Evolutionary conservation across 2,329 filamentous ascomycete genomes (phyloP).

Genomic region (Fusarium virguliforme): DNA sequence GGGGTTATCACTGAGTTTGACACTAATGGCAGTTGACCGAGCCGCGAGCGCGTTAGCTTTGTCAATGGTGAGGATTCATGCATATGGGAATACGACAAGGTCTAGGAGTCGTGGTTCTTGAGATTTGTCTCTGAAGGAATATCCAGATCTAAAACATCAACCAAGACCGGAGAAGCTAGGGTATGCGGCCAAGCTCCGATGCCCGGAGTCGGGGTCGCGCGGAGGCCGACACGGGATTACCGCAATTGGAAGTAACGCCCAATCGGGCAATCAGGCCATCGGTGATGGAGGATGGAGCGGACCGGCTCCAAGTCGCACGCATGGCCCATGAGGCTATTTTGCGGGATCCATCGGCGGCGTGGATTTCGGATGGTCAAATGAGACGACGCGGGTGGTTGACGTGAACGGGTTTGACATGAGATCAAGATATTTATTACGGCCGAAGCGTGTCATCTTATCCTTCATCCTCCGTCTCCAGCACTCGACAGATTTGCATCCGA

Average conservation of each 20-base stretch:
- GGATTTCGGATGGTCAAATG: slow-evolving; percentile 25
- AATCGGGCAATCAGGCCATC: slow-evolving; percentile 42
- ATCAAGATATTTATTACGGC: slow-evolving; percentile 10
- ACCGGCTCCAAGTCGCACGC: slow-evolving; percentile 24
- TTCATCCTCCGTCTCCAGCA: not conserved
- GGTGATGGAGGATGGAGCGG: slow-evolving; percentile 25
- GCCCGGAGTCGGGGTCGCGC: slow-evolving; percentile 42
- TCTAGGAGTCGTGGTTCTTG: not conserved
- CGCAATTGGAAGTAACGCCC: slow-evolving; percentile 34
- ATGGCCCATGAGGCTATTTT: slow-evolving; percentile 45
- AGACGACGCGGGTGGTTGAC: slow-evolving; percentile 21
- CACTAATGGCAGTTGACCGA: slow-evolving; percentile 21
- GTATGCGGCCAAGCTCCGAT: slow-evolving; percentile 38
- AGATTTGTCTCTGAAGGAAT: not conserved
- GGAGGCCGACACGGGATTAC: slow-evolving; percentile 46
- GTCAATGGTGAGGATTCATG: slow-evolving; percentile 1
- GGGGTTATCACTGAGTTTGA: slow-evolving; percentile 21
- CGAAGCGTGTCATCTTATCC: not conserved
- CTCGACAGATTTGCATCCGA: not conserved
- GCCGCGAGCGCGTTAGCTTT: slow-evolving; percentile 15
- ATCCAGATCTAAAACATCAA: slow-evolving; percentile 9
- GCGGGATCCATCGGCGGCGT: slow-evolving; percentile 42
- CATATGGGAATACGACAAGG: not conserved
- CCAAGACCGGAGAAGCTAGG: not conserved
- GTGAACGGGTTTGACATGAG: slow-evolving; percentile 7